Evolutionary conservation across 306 rosid species (phyloP).

Genomic region (Macrotyloma uniflorum): DNA sequence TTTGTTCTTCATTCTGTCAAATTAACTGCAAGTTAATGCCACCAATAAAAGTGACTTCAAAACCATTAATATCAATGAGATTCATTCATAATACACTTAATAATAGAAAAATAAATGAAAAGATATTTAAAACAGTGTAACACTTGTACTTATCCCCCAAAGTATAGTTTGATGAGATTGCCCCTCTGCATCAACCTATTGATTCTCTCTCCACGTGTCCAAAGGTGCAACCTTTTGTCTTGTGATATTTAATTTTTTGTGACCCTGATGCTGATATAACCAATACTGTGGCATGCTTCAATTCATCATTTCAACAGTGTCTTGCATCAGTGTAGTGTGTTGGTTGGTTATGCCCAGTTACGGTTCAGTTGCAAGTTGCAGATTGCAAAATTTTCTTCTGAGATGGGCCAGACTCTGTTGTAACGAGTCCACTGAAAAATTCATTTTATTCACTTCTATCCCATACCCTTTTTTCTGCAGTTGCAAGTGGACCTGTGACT

Average conservation of each 20-base stretch:
- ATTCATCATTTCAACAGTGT: neutral
- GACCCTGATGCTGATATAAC: constrained; percentile 13
- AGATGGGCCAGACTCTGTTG: constrained; percentile 30
- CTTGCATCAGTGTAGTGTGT: neutral
- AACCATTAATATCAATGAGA: neutral
- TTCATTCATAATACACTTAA: neutral
- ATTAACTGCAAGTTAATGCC: neutral
- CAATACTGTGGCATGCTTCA: neutral
- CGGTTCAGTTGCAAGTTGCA: constrained; percentile 10
- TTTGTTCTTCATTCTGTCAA: neutral
- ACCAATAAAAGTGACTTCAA: neutral
- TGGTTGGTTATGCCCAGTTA: neutral
- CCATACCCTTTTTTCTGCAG: constrained; percentile 36
- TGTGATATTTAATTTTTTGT: constrained; percentile 19
- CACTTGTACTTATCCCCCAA: neutral
- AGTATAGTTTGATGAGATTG: neutral
- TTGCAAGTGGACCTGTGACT: constrained; percentile 41
- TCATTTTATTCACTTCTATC: constrained; percentile 3
- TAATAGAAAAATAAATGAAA: neutral
- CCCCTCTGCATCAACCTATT: constrained; percentile 1
- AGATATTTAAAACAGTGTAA: neutral
- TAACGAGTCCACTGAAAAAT: neutral
- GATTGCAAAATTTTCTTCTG: neutral
- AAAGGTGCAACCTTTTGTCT: neutral
- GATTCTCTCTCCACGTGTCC: constrained; percentile 29